Percentiles rank a stretch among this genome's conserved stretches.
phyloP scores from a whole-genome alignment of 78 protist genomes.

The Polysphondylium violaceum region DNA sequence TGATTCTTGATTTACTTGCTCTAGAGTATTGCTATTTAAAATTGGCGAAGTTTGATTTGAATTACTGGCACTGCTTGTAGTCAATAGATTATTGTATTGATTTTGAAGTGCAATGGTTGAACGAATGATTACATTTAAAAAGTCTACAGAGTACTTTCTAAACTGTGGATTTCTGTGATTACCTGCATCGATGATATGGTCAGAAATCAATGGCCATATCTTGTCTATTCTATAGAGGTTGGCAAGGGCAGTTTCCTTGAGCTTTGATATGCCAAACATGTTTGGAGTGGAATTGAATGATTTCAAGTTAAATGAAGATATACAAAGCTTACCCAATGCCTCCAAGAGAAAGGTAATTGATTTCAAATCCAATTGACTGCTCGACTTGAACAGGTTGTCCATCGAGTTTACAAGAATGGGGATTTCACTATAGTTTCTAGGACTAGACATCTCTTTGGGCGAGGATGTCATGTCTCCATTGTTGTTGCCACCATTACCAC shows the following conservation, averaged over 20 bases:
- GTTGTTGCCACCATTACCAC: not conserved
- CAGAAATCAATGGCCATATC: constrained; percentile 53
- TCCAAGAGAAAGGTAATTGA: constrained; percentile 41
- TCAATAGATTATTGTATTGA: no score
- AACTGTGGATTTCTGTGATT: constrained; percentile 53
- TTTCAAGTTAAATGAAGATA: constrained; percentile 24
- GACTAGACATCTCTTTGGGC: constrained; percentile 13
- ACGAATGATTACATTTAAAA: constrained; percentile 32
- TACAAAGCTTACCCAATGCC: constrained; percentile 56
- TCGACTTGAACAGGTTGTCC: constrained; percentile 49
- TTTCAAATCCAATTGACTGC: constrained; percentile 42
- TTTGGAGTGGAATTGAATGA: constrained; percentile 47
- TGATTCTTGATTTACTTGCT: no score
- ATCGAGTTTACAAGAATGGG: constrained; percentile 52
- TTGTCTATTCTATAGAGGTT: constrained; percentile 65
- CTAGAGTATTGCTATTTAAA: not conserved
- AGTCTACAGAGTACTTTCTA: constrained; percentile 51
- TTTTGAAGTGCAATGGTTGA: constrained; percentile 21
- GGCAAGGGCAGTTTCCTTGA: constrained; percentile 48
- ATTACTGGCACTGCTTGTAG: no score
- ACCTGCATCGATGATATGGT: constrained; percentile 53
- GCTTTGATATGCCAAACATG: constrained; percentile 57
- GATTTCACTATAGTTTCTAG: constrained; percentile 35
- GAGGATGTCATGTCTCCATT: constrained; percentile 11
- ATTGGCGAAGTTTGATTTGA: no score